Percentiles rank a stretch among this genome's conserved stretches.
Conservation (phyloP, 768 basidiomycete genomes). For the Naganishia friedmannii region DNA sequence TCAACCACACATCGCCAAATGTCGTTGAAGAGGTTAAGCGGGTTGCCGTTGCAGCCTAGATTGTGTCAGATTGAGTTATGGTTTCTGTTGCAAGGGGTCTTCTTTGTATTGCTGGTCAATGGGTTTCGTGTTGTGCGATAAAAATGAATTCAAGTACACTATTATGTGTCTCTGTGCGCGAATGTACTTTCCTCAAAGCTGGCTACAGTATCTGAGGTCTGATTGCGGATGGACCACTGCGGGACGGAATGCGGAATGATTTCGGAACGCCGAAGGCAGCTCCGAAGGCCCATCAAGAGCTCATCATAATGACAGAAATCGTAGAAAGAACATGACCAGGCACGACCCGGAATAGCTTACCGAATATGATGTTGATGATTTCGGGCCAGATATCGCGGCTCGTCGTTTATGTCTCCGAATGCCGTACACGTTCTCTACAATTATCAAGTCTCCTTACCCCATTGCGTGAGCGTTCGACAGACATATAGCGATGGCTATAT, state of each 20-base stretch:
- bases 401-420: too few species aligned
- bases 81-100: neutral
- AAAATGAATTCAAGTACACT: too few species aligned
- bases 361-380: constrained; percentile 1
- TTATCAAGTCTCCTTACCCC: neutral
- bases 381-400: neutral
- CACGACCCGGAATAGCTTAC: neutral
- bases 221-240: neutral
- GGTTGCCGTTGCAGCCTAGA: constrained; percentile 33
- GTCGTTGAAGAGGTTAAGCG: constrained; percentile 39
- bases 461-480: neutral
- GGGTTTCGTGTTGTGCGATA: neutral
- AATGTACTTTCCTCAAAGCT: too few species aligned
- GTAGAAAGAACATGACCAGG: neutral
- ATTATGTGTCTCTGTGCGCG: too few species aligned
- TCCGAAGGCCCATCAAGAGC: too few species aligned
- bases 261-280: neutral
- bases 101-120: constrained; percentile 1
- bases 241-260: neutral
- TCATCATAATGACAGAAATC: neutral
- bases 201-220: too few species aligned
- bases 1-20: constrained; percentile 31
- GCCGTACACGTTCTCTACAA: neutral
- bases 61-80: too few species aligned
- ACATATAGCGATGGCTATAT: too few species aligned